These are phyloP conservation scores for Calocybe gambosa DNA, from an alignment of 1,284 basidiomycete species.

Conservation along the genomic window DNA sequence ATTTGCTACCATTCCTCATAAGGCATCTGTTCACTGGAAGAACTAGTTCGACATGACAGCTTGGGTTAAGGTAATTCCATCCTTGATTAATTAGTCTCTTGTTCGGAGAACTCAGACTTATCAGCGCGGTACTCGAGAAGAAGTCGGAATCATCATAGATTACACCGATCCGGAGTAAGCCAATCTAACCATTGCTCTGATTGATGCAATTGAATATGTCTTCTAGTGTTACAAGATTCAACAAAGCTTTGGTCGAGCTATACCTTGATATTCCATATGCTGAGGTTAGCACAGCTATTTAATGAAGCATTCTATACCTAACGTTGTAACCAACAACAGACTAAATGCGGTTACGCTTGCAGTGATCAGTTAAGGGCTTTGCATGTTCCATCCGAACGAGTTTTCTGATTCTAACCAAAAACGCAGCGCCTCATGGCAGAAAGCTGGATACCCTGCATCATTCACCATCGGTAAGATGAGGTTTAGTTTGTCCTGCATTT, in stretches of 20 bases:
- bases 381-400: slow-evolving; percentile 23
- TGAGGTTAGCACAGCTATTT: slow-evolving; percentile 32
- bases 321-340: slow-evolving; percentile 28
- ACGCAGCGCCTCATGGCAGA: slow-evolving; percentile 74
- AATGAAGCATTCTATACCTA: slow-evolving; percentile 2
- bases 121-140: slow-evolving; percentile 72
- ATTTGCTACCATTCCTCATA: slow-evolving; percentile 13
- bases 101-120: slow-evolving; percentile 15
- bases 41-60: slow-evolving; percentile 90
- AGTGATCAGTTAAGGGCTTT: slow-evolving; percentile 69
- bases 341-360: slow-evolving; percentile 92
- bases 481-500: slow-evolving; percentile 10
- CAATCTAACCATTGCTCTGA: not conserved
- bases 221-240: slow-evolving; percentile 69
- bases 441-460: slow-evolving; percentile 78
- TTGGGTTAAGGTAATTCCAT: slow-evolving; percentile 71
- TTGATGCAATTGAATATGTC: slow-evolving; percentile 6
- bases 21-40: slow-evolving; percentile 6
- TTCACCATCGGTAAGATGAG: slow-evolving; percentile 71
- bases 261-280: slow-evolving; percentile 79
- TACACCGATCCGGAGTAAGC: slow-evolving; percentile 64
- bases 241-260: slow-evolving; percentile 67
- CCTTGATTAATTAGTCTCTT: not conserved
- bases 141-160: slow-evolving; percentile 89
- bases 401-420: slow-evolving; percentile 20